Conservation (phyloP, 345 rosid species). For the Populus deltoides region DNA sequence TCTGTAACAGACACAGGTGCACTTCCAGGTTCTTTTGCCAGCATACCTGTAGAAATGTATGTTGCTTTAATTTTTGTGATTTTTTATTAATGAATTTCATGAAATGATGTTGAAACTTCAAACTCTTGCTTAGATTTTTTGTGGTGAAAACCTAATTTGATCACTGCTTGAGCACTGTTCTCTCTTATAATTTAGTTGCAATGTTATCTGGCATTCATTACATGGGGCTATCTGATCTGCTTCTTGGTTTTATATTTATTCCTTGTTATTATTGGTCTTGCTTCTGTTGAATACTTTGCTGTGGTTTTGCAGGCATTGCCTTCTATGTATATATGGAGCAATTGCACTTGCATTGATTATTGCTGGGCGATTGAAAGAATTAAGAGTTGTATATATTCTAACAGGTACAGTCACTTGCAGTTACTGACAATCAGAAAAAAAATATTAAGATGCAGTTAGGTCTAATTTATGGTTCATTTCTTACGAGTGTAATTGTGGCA, state of each 20-base stretch:
- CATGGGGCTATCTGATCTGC: conserved; percentile 1
- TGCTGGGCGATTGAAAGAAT: conserved; percentile 66
- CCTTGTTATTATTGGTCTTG: conserved; percentile 12
- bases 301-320: conserved; percentile 63
- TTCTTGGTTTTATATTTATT: conserved; percentile 19
- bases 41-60: not conserved
- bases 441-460: not conserved
- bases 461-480: conserved; percentile 5
- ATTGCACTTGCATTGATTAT: conserved; percentile 69
- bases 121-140: not conserved
- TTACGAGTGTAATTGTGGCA: conserved; percentile 7
- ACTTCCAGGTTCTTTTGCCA: not conserved
- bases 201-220: not conserved
- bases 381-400: conserved; percentile 47
- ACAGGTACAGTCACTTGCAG: conserved; percentile 43
- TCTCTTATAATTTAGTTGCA: not conserved
- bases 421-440: not conserved
- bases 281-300: not conserved
- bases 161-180: too few species aligned
- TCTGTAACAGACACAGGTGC: not conserved
- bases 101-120: not conserved
- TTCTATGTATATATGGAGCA: conserved; percentile 69
- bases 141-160: too few species aligned
- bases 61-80: not conserved
- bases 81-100: not conserved